Evolutionary conservation across 108 stramenopile genomes (phyloP).

Genomic region (Phaeodactylum tricornutum): DNA sequence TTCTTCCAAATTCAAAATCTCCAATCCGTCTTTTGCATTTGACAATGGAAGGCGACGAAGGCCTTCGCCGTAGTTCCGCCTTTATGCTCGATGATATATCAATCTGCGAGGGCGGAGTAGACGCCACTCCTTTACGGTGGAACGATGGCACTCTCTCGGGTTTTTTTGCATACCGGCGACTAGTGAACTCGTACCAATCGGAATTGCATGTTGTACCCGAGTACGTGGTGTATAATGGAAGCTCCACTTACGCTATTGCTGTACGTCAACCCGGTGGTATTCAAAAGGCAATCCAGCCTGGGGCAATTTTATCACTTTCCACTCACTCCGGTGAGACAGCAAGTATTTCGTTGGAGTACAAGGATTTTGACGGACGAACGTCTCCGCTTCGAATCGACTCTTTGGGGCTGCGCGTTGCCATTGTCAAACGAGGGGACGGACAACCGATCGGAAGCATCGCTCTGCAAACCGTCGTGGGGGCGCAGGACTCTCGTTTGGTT

Average conservation of each 20-base stretch:
- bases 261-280: conserved; percentile 8
- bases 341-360: conserved; percentile 17
- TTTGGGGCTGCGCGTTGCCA: conserved; percentile 53
- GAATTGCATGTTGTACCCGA: conserved; percentile 79
- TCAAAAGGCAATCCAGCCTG: conserved; percentile 4
- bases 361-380: conserved; percentile 41
- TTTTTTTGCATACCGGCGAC: conserved; percentile 62
- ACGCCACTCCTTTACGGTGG: conserved; percentile 65
- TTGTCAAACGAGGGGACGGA: conserved; percentile 35
- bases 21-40: conserved; percentile 50
- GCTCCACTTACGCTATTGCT: conserved; percentile 25
- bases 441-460: conserved; percentile 60
- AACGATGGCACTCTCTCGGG: conserved; percentile 43
- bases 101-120: conserved; percentile 59
- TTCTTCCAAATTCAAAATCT: conserved; percentile 43
- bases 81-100: conserved; percentile 63
- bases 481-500: conserved; percentile 56
- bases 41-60: conserved; percentile 68
- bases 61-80: conserved; percentile 41
- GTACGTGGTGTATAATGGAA: conserved; percentile 75
- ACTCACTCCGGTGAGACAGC: conserved; percentile 15
- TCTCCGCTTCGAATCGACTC: conserved; percentile 45
- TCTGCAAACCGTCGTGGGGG: conserved; percentile 69
- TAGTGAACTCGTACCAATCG: conserved; percentile 50
- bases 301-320: conserved; percentile 17